Evolutionary conservation across 768 basidiomycete genomes (phyloP).

Genomic region (Leucocoprinus leucothites): DNA sequence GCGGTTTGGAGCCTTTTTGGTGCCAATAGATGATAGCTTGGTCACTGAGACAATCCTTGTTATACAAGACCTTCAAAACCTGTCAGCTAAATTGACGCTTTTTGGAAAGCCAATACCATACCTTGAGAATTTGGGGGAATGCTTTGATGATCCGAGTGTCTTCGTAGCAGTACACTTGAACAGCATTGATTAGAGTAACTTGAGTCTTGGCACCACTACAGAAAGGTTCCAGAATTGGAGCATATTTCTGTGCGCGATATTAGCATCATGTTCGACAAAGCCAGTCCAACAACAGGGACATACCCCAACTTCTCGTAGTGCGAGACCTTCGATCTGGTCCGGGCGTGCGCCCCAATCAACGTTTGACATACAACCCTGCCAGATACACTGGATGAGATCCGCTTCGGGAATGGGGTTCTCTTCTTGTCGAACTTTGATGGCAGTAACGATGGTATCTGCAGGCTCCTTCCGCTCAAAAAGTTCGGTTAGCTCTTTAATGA

Average conservation of each 20-base stretch:
- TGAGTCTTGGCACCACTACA: conserved; percentile 85
- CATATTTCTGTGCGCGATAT: conserved; percentile 56
- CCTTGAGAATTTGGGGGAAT: conserved; percentile 95
- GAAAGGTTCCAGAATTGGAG: conserved; percentile 87
- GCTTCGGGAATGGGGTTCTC: conserved; percentile 81
- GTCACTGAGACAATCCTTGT: conserved; percentile 92
- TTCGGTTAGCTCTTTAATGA: conserved; percentile 66
- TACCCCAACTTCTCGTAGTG: conserved; percentile 86
- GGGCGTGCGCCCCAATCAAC: conserved; percentile 88
- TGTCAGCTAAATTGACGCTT: conserved; percentile 2
- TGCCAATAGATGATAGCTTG: conserved; percentile 98
- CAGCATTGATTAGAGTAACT: conserved; percentile 91
- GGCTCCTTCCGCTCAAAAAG: conserved; percentile 69
- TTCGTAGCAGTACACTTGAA: conserved; percentile 95
- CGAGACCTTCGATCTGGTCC: conserved; percentile 88
- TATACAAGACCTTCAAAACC: conserved; percentile 78
- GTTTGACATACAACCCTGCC: conserved; percentile 86
- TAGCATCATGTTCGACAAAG: neutral
- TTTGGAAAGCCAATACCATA: conserved; percentile 18
- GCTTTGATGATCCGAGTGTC: conserved; percentile 93
- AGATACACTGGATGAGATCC: conserved; percentile 86
- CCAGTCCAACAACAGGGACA: conserved; percentile 21
- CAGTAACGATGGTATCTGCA: conserved; percentile 65
- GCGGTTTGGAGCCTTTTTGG: conserved; percentile 93
- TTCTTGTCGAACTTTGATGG: conserved; percentile 69